These are phyloP conservation scores for Cercospora sesami DNA, from an alignment of 2,329 filamentous ascomycete species.

Conservation along the genomic window DNA sequence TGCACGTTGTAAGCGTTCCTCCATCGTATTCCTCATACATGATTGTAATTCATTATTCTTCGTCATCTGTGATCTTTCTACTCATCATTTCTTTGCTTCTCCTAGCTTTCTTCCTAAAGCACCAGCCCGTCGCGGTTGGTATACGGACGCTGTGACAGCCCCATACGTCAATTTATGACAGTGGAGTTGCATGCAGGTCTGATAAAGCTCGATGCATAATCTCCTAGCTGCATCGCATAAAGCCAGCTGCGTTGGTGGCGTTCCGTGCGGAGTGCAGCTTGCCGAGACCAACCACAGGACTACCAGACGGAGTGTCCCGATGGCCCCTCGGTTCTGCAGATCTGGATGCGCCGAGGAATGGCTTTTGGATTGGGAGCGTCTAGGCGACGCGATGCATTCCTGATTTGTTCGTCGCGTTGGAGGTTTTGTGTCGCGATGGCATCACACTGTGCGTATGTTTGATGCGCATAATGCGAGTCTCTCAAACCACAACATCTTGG, in stretches of 20 bases:
- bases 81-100: neutral
- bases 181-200: neutral
- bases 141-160: no score
- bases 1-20: neutral
- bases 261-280: neutral
- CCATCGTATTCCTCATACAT: neutral
- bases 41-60: neutral
- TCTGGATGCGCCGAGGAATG: neutral
- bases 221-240: neutral
- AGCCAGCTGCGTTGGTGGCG: neutral
- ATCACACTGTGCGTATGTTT: neutral
- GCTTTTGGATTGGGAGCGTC: neutral
- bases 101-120: neutral
- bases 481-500: constrained; percentile 10
- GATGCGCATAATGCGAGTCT: no score
- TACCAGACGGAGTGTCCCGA: neutral
- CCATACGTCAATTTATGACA: neutral
- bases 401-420: neutral
- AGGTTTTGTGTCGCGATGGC: neutral
- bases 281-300: neutral
- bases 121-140: neutral
- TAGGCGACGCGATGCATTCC: neutral
- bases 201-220: neutral
- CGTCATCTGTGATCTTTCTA: neutral
- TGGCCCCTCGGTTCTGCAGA: neutral